Evolutionary conservation across 1,139 yeast genomes (phyloP), one percentile per base, ranked within the genome.

Genomic region (Lodderomyces orthopsilosis): DNA sequence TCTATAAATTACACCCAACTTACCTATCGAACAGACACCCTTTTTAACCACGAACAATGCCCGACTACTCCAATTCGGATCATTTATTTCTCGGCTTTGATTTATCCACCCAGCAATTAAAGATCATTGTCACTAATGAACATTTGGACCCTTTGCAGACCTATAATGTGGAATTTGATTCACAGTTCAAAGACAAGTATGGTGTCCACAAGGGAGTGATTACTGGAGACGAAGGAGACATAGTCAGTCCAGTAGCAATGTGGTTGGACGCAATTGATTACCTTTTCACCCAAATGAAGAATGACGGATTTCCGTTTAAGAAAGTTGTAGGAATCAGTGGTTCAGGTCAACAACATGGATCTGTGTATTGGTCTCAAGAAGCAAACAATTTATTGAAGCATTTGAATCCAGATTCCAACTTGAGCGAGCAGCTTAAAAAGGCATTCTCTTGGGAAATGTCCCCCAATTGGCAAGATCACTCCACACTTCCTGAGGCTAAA

Each of bases 381-480:
- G 84, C 87, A 1, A 59, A 65, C 1, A 50, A 54, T 0, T 50
- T 70, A 5, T 67, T 88, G 41, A 38, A 46, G 1, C 46, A 40
- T 1, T 39, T 68, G 73, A 44, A 59, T 51, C 41, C 58, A 1
- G 42, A 46, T 0, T 43, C 56, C 12, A 43, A 64, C 1, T 65
- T 83, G 41, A 55, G 65, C n/a, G 68, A 63, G n/a, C 85, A 77
- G 50, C 59, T 83, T 36, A 47, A 51, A 4, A 52, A 51, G 1
- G 82, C 84, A 1, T 81, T 89, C 50, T 70, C 94, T 1, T 75
- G 82, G 56, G 72, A 75, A 6, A 70, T 72, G 44, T 84, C 95
- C 8, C 96, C 96, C 10, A 90, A 90, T 56, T 90, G 97, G 97
- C 97, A 90, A 61, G 97, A 90, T 59, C 95, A 88, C 56, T 85